Evolutionary conservation across 345 rosid species (phyloP), one percentile per base, ranked within the genome.

Genomic region (Kernera saxatilis): DNA sequence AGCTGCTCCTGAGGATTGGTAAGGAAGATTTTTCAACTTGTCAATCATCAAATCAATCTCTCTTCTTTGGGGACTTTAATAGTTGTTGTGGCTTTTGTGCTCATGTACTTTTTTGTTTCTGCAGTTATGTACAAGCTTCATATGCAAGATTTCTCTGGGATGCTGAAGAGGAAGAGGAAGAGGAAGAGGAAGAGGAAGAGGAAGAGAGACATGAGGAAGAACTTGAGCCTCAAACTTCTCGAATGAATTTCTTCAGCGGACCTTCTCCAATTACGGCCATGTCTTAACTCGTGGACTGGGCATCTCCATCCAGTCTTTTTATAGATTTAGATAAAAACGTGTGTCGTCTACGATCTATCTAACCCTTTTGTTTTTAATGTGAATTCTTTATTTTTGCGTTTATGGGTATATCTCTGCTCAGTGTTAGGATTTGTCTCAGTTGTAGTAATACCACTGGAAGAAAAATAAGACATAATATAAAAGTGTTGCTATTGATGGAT

Each of bases 111-210:
- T 6, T 73, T 73, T 69, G 54, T 44, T 17, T 30, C 25, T 83
- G 79, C 84, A 93, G 96, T 72, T 85, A 79, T 73, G 90, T 93
- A 15, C 81, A 91, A 67, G 98, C 98, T 39, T 91, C 98, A 0
- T 89, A 91, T 80, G 96, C 96, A 7, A 76, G 84, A 44, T 93
- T 91, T 73, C 91, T 93, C 10, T 93, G 97, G 97, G 96, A 93
- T 22, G 79, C 92, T 26, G 94, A 88, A 46, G 96, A 89, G 25
- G 93, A 84, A 4, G 92, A 84, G 2, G 91, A 80, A 22, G 85
- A 76, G 2, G 60, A 56, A 8, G 67, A 60, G 6, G 68, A 72
- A 17, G 84, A 70, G 8, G 76, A 29, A n/a, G 30, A 74, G 39
- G 81, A 56, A n/a, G 48, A 61, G 79, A 55, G 52, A 41, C 60